Base-by-base conservation (phyloP, 148 eudicot genomes). In the Arbutus unedo region DNA sequence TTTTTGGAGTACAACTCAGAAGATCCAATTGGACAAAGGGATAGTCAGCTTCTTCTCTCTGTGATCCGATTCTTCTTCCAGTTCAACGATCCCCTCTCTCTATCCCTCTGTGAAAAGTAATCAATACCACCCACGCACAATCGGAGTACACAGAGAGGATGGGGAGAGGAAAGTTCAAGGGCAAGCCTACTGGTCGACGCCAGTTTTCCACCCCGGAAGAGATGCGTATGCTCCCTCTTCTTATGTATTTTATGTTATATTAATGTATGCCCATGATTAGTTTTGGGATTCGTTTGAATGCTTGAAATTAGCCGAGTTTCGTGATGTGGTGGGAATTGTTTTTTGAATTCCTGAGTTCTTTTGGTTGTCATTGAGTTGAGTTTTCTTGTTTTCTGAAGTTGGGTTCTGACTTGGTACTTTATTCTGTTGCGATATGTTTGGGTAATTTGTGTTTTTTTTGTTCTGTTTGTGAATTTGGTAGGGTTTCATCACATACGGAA, bases 151-250 rank as follows among this genome's bases (percentile, higher is more conserved):
- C 64, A 51, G 67, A 57, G 70, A 57, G 70, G 47, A 91, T 91
- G 94, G 94, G 90, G 16, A 90, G 94, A 85, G 92, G 94, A 73
- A 91, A 91, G 84, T 91, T 88, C 89, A 91, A 91, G 86, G 89
- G 89, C 51, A 91, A 91, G 85, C 94, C 94, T 68, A 91, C 94
- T 75, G 94, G 94, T 19, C 92, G 89, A 55, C 92, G 94, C 85
- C 92, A 91, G 56, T 91, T 91, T 56, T 91, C 94, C 51, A 83
- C 90, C 81, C 85, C 84, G 0, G 92, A 91, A 76, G 94, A 90
- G 85, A 90, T 91, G 25, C 9, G 94, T 91, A 81, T 49, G 81
- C 14, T 3, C 60, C 80, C 43, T 43, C 38, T 57, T 56, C 16
- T 4, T 11, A 31, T 57, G 25, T 44, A 18, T 9, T 50, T 21